phyloP scores from a whole-genome alignment of 2,329 filamentous ascomycete genomes.

The Colletotrichum spinosum region DNA sequence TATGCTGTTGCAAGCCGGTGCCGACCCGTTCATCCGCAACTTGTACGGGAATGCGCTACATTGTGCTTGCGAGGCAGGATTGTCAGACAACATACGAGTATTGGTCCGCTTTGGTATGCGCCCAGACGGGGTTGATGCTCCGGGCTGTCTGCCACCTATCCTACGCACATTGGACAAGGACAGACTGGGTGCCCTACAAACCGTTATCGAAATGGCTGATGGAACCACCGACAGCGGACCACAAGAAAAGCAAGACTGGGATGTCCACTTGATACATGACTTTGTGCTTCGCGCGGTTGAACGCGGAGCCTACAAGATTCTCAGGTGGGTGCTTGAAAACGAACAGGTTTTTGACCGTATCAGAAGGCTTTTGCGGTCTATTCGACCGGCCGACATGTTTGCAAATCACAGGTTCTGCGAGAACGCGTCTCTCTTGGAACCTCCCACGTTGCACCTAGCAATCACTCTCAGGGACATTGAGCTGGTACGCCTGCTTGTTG shows the following conservation, averaged over 20 bases:
- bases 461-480: background rate
- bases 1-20: background rate
- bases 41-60: background rate
- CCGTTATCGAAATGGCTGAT: background rate
- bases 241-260: background rate
- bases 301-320: background rate
- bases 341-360: background rate
- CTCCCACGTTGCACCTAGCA: background rate
- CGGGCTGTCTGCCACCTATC: background rate
- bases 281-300: background rate
- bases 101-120: background rate
- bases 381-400: background rate
- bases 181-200: background rate
- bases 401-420: background rate
- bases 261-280: background rate
- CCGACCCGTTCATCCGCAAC: background rate
- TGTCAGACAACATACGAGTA: background rate
- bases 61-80: slow-evolving; percentile 6
- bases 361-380: background rate
- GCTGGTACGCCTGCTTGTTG: background rate
- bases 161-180: background rate
- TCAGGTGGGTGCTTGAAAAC: background rate
- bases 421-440: background rate
- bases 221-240: background rate
- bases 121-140: background rate